Base-by-base conservation (phyloP, 345 rosid species). In the Lepidium aucheri region DNA sequence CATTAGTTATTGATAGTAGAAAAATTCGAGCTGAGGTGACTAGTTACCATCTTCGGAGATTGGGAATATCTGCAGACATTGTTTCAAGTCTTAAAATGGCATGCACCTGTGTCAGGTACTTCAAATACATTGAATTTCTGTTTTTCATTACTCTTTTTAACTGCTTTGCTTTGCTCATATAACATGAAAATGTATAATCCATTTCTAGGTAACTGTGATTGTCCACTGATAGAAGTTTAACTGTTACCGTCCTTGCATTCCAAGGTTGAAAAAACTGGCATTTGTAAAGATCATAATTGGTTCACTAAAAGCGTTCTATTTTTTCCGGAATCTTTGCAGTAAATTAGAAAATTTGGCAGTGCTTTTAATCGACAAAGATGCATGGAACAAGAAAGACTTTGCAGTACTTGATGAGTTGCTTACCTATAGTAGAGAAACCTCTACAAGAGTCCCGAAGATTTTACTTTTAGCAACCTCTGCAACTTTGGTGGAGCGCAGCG, bases 11-110 rank as follows among this genome's bases (percentile, higher is more conserved):
- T 77, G 99, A 94, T 81, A 69, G 75, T 60, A 81, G 82, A 77
- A 76, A 74, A 59, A 80, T 85, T 35, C 89, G 96, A 45, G 88
- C 92, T 7, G 97, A 85, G 84, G 95, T 88, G 40, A 81, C 95
- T 2, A 51, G 78, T 43, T 90, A 90, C 65, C 96, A 86, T 80
- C 86, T 94, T 26, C 67, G 57, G 70, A 85, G 97, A 62, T 63
- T 94, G 77, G 94, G 89, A 38, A 76, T 94, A 73, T 52, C 76
- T 26, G 89, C 74, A 59, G 66, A 81, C 9, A 62, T 67, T 47
- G 74, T 72, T 72, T 71, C 80, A 44, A 78, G 75, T 65, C 65
- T 86, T 45, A 63, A 72, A 68, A 67, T 77, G n/a, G 86, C 83
- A 68, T 72, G 73, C 65, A 47, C 78, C 28, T 67, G 65, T 79